These are phyloP conservation scores for Laetiporus sulphureus DNA, from an alignment of 1,284 basidiomycete genomes.

Conservation along the genomic window DNA sequence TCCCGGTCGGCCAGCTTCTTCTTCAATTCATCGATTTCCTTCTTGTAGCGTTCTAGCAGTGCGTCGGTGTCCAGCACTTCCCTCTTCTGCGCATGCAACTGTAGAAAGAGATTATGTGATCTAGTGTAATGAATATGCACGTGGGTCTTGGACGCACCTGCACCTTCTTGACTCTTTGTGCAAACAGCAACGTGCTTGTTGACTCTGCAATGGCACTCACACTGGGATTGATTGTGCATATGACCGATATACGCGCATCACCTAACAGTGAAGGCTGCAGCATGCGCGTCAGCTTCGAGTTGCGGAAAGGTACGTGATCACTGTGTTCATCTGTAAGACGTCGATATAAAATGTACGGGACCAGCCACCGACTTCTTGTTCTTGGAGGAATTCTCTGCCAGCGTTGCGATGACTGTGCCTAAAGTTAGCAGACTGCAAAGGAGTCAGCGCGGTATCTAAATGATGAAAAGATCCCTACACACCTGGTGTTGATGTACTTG, in stretches of 20 bases:
- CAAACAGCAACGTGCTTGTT: slow-evolving; percentile 83
- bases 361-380: slow-evolving; percentile 49
- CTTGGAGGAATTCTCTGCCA: slow-evolving; percentile 82
- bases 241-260: slow-evolving; percentile 92
- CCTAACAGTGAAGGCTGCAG: slow-evolving; percentile 93
- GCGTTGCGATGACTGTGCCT: slow-evolving; percentile 82
- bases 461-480: slow-evolving; percentile 6
- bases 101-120: too few species aligned
- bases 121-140: too few species aligned
- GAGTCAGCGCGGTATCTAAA: not conserved
- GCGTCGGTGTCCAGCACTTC: slow-evolving; percentile 92
- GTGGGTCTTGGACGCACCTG: slow-evolving; percentile 40
- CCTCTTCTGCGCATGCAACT: slow-evolving; percentile 86
- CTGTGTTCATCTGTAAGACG: slow-evolving; percentile 26
- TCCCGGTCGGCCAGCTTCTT: slow-evolving; percentile 62
- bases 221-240: slow-evolving; percentile 92
- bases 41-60: slow-evolving; percentile 84
- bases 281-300: slow-evolving; percentile 91
- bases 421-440: slow-evolving; percentile 72
- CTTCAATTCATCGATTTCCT: slow-evolving; percentile 85
- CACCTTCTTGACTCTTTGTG: slow-evolving; percentile 81
- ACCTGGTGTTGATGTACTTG: slow-evolving; percentile 90
- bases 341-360: not conserved
- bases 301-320: slow-evolving; percentile 92
- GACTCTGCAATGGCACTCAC: slow-evolving; percentile 69